Percentiles rank a stretch among this genome's conserved stretches.
Conservation (phyloP, 306 rosid species). For the Glycyrrhiza uralensis region DNA sequence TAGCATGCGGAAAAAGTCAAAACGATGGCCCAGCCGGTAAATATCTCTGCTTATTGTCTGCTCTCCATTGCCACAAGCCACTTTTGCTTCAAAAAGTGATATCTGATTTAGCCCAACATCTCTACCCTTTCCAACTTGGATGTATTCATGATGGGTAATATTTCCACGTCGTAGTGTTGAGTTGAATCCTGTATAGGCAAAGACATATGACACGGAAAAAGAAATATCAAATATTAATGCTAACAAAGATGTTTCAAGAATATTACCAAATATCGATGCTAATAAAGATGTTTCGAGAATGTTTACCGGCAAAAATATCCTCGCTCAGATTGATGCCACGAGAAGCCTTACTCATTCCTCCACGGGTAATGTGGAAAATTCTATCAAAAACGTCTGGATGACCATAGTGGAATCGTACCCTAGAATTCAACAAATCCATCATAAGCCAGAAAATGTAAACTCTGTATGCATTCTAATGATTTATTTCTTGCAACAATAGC, state of each 20-base stretch:
- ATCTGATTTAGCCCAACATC: constrained; percentile 98
- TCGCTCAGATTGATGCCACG: constrained; percentile 91
- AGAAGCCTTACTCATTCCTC: constrained; percentile 99
- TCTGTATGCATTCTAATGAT: constrained; percentile 7
- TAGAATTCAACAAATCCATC: constrained; percentile 36
- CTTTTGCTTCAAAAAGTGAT: constrained; percentile 95
- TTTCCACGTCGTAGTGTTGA: constrained; percentile 91
- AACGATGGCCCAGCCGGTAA: constrained; percentile 94
- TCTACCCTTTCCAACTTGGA: constrained; percentile 98
- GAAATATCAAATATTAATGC: background rate
- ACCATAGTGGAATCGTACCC: constrained; percentile 98
- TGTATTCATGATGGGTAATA: constrained; percentile 91
- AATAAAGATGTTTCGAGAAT: constrained; percentile 23
- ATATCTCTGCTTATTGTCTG: constrained; percentile 86
- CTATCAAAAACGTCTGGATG: constrained; percentile 98
- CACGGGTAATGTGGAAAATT: constrained; percentile 96
- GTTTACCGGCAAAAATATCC: constrained; percentile 96
- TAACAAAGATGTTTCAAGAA: constrained; percentile 16
- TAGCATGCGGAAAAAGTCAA: constrained; percentile 96
- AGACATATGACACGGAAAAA: constrained; percentile 25
- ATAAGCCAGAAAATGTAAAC: constrained; percentile 8
- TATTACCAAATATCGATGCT: background rate
- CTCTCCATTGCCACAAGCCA: constrained; percentile 98
- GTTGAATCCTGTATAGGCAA: constrained; percentile 64
- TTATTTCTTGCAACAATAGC: constrained; percentile 21